Base-by-base conservation (phyloP, 2,329 filamentous ascomycete genomes). In the Fusarium humuli region DNA sequence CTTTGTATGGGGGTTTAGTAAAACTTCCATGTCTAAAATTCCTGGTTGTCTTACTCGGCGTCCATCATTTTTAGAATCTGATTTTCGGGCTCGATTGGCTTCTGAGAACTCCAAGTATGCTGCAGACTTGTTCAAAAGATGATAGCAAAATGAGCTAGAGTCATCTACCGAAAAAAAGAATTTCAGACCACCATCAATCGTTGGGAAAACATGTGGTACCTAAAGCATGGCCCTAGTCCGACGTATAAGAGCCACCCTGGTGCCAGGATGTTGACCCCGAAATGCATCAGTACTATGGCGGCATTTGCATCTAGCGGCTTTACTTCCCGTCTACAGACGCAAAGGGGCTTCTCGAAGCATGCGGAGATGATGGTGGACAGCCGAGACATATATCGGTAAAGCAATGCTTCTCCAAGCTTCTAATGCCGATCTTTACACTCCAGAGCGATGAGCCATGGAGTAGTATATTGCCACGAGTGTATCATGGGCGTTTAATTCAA, bases 1-100 rank as follows among this genome's bases (percentile, higher is more conserved):
- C 85, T 88, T 75, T 49, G 42, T 50, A 52, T 45, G 37, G 61
- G 44, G 63, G 54, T 37, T 78, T 73, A 79, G 77, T 61, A 44
- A 65, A 52, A 56, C 53, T 49, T 61, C 45, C 42, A 53, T 45
- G 45, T 55, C 50, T 45, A 62, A 45, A 27, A 46, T 34, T 34
- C 42, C 47, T 61, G 61, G 27, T 50, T 55, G 45, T 64, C 77
- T 75, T 76, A 80, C 78, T 78, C 78, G 65, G 69, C 37, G 47
- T 78, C 75, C 78, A 80, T 80, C 41, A 37, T 73, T 60, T 42
- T 46, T 25, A 42, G 47, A 41, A 46, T 59, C 45, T 44, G 32
- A 34, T 58, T 49, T 68, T 40, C 25, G 42, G 54, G 25, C 16
- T 62, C 54, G 46, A 54, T 37, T 46, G 42, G 30, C 32, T 53